A percentile compares a stretch with the other conserved stretches of the same genome.
phyloP scores from a whole-genome alignment of 345 rosid species.

The Clarkia xantiana region DNA sequence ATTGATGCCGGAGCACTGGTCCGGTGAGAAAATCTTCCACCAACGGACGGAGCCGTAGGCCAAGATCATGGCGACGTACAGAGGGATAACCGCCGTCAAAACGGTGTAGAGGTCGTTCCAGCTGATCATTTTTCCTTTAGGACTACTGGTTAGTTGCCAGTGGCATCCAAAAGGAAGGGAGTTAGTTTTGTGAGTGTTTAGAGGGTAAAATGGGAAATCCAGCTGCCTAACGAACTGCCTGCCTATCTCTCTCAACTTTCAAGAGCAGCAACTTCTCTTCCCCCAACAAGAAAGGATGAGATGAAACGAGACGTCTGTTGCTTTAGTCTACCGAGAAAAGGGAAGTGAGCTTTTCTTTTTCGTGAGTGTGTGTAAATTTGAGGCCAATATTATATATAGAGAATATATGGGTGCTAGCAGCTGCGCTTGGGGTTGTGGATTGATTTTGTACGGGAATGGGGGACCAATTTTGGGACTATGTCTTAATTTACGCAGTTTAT shows the following conservation, averaged over 20 bases:
- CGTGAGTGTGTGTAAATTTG: not conserved
- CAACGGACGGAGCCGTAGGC: slow-evolving; percentile 7
- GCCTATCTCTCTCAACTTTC: not conserved
- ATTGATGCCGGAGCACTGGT: slow-evolving; percentile 9
- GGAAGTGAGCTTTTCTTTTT: not conserved
- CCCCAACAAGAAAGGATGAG: not conserved
- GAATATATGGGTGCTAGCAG: too few species aligned
- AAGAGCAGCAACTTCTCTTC: not conserved
- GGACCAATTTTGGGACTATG: not conserved
- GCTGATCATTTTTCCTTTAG: not conserved
- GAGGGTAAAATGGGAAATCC: too few species aligned
- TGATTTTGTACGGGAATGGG: not conserved
- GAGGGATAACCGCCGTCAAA: slow-evolving; percentile 4
- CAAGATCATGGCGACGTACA: slow-evolving; percentile 7
- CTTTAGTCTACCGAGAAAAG: not conserved
- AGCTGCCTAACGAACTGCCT: too few species aligned
- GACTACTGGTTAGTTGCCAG: too few species aligned
- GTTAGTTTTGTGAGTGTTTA: too few species aligned
- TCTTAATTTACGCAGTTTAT: not conserved
- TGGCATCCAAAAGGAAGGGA: too few species aligned
- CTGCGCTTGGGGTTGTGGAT: slow-evolving; percentile 1
- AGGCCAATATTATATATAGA: not conserved
- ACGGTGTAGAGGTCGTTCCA: slow-evolving; percentile 7
- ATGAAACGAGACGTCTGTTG: not conserved
- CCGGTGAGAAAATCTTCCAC: slow-evolving; percentile 8